Evolutionary conservation across 1,139 yeast genomes (phyloP), one percentile per base, ranked within the genome.

Genomic region (Pichia kudriavzevii): DNA sequence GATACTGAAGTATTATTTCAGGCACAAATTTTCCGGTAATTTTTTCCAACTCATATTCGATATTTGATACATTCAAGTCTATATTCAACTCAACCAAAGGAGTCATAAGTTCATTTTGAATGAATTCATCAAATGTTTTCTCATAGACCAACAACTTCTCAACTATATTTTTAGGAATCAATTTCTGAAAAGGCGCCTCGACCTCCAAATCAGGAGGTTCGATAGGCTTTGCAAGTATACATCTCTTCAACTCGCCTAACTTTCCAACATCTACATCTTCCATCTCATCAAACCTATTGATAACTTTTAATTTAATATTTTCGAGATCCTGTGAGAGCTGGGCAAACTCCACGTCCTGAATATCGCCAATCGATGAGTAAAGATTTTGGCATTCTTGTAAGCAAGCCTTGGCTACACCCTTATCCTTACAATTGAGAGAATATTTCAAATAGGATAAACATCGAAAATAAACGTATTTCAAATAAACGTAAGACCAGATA

Each of bases 401-500:
- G 42, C 73, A 63, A 0, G 80, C 76, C 7, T 82, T 75, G 48
- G 80, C 91, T 26, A 70, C 77, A 2, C 95, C 95, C 17, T 58
- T 55, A 13, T 72, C 70, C 8, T 72, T 65, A 27, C 71, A 64
- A 10, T 63, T 64, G 12, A 66, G 42, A 0, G 94, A 69, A 41
- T 66, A 62, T 43, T 95, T 63, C 46, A 69, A 81, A 43, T 74
- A 69, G 0, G 93, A 74, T 0, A 83, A 88, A 0, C 85, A 82
- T 33, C 59, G 60, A 47, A 84, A 87, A 53, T 85, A 94, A 31
- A 43, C 58, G 32, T 61, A 60, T 46, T 82, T 81, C 17, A 79
- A 67, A 2, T 63, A 57, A 22, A 79, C 55, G 48, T 79, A 83
- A 40, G 72, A 69, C 8, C 69, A 61, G 85, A 87, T 81, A 35